These are phyloP conservation scores for Thalassiosira ordinaria DNA, from an alignment of 352 stramenopile species.

Conservation along the genomic window DNA sequence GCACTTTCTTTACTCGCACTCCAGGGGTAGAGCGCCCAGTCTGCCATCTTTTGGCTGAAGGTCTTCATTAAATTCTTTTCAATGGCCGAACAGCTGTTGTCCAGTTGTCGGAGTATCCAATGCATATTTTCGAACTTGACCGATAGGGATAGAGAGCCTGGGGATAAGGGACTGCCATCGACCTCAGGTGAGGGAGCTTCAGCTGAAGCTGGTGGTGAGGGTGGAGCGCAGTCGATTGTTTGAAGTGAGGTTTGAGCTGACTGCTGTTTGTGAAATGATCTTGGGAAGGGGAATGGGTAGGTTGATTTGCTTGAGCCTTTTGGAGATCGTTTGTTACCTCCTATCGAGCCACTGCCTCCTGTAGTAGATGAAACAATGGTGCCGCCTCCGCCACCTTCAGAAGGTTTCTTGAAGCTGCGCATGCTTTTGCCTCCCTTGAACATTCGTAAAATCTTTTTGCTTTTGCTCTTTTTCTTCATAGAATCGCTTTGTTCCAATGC, in stretches of 20 bases:
- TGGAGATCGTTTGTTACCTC: constrained; percentile 14
- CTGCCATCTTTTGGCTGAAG: constrained; percentile 78
- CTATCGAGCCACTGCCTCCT: not conserved
- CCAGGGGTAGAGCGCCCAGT: constrained; percentile 78
- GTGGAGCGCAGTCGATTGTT: constrained; percentile 15
- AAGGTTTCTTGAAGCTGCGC: too few relatives aligned
- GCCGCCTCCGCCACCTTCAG: too few relatives aligned
- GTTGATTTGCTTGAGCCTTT: constrained; percentile 13
- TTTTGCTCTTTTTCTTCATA: constrained; percentile 47
- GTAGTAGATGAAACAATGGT: not conserved
- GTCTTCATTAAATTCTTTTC: constrained; percentile 77
- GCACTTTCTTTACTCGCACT: constrained; percentile 73
- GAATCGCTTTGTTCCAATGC: constrained; percentile 2
- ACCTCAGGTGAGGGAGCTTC: too few relatives aligned
- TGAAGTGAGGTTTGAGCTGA: constrained; percentile 3
- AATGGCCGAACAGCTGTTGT: constrained; percentile 69
- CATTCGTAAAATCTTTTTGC: constrained; percentile 51
- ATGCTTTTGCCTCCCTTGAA: constrained; percentile 36
- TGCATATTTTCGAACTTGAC: constrained; percentile 57
- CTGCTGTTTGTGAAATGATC: constrained; percentile 38
- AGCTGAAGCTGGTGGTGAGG: too few relatives aligned
- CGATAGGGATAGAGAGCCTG: constrained; percentile 30
- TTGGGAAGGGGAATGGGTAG: constrained; percentile 43
- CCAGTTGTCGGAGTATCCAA: constrained; percentile 66
- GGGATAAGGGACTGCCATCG: not conserved